These are phyloP conservation scores for Botrytis paeoniae DNA, from an alignment of 2,329 filamentous ascomycete genomes.

Conservation along the genomic window DNA sequence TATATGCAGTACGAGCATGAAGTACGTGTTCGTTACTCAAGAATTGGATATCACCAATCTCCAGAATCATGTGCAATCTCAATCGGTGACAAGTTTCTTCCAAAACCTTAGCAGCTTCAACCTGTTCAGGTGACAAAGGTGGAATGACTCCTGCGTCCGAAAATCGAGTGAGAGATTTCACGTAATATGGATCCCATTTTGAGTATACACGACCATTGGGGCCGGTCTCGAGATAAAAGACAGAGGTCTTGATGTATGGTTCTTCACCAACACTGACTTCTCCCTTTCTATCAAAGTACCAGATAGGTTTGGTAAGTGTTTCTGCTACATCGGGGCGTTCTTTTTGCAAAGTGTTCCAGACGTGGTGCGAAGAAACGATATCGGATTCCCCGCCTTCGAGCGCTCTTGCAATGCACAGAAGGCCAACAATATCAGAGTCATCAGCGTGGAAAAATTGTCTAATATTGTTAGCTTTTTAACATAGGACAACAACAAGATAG, in stretches of 20 bases:
- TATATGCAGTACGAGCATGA: constrained; percentile 79
- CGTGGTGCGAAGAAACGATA: constrained; percentile 71
- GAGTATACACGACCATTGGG: constrained; percentile 67
- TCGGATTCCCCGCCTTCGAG: constrained; percentile 82
- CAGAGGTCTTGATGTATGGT: constrained; percentile 66
- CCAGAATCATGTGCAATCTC: constrained; percentile 79
- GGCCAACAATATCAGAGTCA: constrained; percentile 76
- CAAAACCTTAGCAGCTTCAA: constrained; percentile 64
- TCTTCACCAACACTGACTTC: constrained; percentile 73
- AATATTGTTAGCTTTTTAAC: neutral
- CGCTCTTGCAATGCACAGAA: constrained; percentile 76
- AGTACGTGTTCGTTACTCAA: constrained; percentile 76
- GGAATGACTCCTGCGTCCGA: constrained; percentile 71
- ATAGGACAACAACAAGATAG: neutral
- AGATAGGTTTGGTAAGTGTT: constrained; percentile 71
- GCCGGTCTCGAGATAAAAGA: constrained; percentile 74
- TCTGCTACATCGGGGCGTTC: constrained; percentile 77
- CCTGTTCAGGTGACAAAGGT: constrained; percentile 64
- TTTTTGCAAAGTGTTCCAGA: constrained; percentile 75
- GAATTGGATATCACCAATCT: constrained; percentile 87
- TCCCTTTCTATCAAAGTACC: constrained; percentile 92
- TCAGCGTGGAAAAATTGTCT: constrained; percentile 84
- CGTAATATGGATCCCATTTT: constrained; percentile 91
- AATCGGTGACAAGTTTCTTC: constrained; percentile 73
- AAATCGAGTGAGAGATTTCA: constrained; percentile 72